Evolutionary conservation across 1,139 yeast species (phyloP).

Genomic region (Magnusiomyces sp.): DNA sequence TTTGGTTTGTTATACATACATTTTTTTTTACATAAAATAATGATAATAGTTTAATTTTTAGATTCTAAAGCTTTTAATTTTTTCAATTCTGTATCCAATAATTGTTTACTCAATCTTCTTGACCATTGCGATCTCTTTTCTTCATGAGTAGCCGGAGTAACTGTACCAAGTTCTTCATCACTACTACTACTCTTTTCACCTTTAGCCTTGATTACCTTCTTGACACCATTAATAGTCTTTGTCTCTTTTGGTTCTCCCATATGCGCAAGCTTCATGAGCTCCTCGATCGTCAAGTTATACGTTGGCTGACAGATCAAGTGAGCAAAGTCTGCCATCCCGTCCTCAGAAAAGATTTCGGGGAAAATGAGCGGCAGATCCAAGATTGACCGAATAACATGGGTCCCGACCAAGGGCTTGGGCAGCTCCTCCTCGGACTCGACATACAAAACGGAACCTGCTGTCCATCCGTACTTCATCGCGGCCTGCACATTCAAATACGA

Average conservation of each 20-base stretch:
- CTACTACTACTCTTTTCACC: background rate
- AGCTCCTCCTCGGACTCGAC: slow-evolving; percentile 43
- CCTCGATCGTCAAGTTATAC: too few species aligned
- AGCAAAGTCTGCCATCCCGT: background rate
- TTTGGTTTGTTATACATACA: background rate
- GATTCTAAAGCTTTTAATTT: background rate
- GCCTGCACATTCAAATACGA: slow-evolving; percentile 38
- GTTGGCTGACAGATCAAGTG: slow-evolving; percentile 3
- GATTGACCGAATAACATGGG: slow-evolving; percentile 39
- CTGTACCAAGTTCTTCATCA: background rate
- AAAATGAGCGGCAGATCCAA: slow-evolving; percentile 40
- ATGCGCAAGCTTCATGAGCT: too few species aligned
- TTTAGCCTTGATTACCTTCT: background rate
- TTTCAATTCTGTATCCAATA: background rate
- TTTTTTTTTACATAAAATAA: background rate
- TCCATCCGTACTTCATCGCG: slow-evolving; percentile 41
- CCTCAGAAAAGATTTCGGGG: slow-evolving; percentile 43
- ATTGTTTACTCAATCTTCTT: background rate
- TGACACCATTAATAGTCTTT: background rate
- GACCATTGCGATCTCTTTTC: background rate
- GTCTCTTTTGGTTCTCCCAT: too few species aligned
- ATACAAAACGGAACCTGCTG: slow-evolving; percentile 45
- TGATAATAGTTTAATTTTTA: background rate
- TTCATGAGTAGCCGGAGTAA: slow-evolving; percentile 1
- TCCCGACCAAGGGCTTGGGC: slow-evolving; percentile 37